Conservation (phyloP, 1,139 yeast genomes). For the Protomyces gravidus region DNA sequence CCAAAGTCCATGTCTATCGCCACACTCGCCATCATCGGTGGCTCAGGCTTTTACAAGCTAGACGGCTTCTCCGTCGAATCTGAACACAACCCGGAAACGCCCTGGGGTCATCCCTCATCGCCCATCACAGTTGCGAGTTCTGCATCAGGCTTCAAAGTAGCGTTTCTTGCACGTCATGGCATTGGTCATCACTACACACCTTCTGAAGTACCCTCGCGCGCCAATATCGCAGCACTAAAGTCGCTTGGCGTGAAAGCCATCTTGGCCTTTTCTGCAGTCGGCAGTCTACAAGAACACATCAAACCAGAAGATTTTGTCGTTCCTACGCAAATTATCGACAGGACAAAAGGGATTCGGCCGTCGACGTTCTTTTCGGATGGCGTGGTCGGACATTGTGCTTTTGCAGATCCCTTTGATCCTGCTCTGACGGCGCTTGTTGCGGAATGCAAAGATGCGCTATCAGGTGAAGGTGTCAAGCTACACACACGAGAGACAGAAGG, state of each 20-base stretch:
- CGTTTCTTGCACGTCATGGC: slow-evolving; percentile 95
- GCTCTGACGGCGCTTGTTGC: slow-evolving; percentile 56
- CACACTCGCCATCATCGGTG: slow-evolving; percentile 63
- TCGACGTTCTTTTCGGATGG: slow-evolving; percentile 89
- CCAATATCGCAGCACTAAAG: slow-evolving; percentile 94
- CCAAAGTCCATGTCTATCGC: slow-evolving; percentile 5
- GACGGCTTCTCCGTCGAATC: slow-evolving; percentile 53
- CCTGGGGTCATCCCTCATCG: slow-evolving; percentile 96
- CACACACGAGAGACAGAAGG: slow-evolving; percentile 56
- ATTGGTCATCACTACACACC: slow-evolving; percentile 83
- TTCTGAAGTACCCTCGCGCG: slow-evolving; percentile 83
- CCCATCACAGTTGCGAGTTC: slow-evolving; percentile 85
- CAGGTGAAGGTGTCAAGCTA: slow-evolving; percentile 48
- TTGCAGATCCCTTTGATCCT: slow-evolving; percentile 79
- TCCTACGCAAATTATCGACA: slow-evolving; percentile 91
- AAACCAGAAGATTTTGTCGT: slow-evolving; percentile 90
- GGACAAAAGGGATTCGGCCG: slow-evolving; percentile 92
- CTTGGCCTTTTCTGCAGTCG: slow-evolving; percentile 92
- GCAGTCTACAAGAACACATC: slow-evolving; percentile 83
- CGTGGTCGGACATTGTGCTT: slow-evolving; percentile 93
- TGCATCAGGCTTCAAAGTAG: slow-evolving; percentile 72
- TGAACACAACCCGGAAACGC: slow-evolving; percentile 40
- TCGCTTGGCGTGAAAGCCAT: slow-evolving; percentile 79
- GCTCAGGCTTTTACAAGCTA: slow-evolving; percentile 91
- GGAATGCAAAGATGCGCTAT: slow-evolving; percentile 59